Percentiles rank a stretch among this genome's conserved stretches.
Conservation (phyloP, 148 eudicot species). For the Rheum nobile region DNA sequence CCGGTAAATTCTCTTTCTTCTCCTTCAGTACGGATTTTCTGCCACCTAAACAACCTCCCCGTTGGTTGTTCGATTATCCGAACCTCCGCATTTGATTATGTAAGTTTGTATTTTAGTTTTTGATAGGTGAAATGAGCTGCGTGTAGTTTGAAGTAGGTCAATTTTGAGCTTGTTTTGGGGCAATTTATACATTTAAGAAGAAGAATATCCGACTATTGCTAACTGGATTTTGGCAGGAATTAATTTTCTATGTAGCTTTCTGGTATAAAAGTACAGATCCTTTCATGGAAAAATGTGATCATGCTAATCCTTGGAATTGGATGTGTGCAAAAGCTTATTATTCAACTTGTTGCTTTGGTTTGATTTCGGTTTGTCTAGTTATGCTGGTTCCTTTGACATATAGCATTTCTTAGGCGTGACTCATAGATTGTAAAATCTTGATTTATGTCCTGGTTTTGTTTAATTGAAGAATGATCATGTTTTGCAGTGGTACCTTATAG, state of each 20-base stretch:
- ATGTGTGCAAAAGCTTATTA: not conserved
- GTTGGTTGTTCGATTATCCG: not conserved
- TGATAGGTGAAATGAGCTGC: not conserved
- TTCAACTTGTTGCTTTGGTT: not conserved
- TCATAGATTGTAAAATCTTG: not conserved
- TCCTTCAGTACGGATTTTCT: not conserved
- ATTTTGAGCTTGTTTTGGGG: not conserved
- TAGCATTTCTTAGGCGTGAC: not conserved
- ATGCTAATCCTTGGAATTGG: not conserved
- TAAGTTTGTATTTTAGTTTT: not conserved
- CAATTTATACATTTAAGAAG: not conserved
- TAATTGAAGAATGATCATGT: not conserved
- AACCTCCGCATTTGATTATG: not conserved
- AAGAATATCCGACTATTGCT: not conserved
- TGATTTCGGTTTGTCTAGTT: not conserved
- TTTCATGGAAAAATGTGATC: not conserved
- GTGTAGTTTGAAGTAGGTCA: not conserved
- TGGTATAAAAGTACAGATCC: not conserved
- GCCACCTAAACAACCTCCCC: not conserved
- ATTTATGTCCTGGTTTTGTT: not conserved
- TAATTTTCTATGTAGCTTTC: not conserved
- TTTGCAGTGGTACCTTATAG: slow-evolving; percentile 23
- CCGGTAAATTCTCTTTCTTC: not conserved
- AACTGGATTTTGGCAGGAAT: not conserved
- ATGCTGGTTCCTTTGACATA: not conserved